These are phyloP conservation scores for Penstemon newberryi DNA, from an alignment of 257 asterid genomes.

Conservation along the genomic window DNA sequence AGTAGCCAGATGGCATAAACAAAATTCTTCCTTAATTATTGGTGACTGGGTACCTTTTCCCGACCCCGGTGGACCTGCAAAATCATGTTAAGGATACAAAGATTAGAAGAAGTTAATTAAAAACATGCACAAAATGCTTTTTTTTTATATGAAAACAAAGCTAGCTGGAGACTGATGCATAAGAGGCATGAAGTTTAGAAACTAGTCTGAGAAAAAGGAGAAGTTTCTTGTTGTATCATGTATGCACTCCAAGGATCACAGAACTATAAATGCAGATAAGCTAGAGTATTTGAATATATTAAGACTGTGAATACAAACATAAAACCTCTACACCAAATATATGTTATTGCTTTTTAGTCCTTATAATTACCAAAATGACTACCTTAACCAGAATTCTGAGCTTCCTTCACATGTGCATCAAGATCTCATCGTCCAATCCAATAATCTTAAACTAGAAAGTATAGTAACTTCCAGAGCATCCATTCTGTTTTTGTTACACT, in stretches of 20 bases:
- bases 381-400: conserved; percentile 4
- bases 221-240: not conserved
- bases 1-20: conserved; percentile 96
- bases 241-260: conserved; percentile 8
- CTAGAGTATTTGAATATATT: not conserved
- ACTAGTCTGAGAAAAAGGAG: not conserved
- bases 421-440: not conserved
- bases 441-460: not conserved
- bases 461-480: conserved; percentile 1
- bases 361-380: not conserved
- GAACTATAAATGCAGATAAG: conserved; percentile 1
- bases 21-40: conserved; percentile 78
- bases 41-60: conserved; percentile 99
- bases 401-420: not conserved
- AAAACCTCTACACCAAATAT: not conserved
- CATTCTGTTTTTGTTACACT: conserved; percentile 12
- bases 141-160: conserved; percentile 4
- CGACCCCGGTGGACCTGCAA: conserved; percentile 92
- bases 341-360: not conserved
- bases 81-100: conserved; percentile 14
- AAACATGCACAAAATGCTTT: not conserved
- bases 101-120: conserved; percentile 17
- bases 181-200: not conserved
- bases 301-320: not conserved
- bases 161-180: conserved; percentile 4